Evolutionary conservation across 106 monocot genomes (phyloP), one percentile per base, ranked within the genome.

Genomic region (Dioscorea alata): DNA sequence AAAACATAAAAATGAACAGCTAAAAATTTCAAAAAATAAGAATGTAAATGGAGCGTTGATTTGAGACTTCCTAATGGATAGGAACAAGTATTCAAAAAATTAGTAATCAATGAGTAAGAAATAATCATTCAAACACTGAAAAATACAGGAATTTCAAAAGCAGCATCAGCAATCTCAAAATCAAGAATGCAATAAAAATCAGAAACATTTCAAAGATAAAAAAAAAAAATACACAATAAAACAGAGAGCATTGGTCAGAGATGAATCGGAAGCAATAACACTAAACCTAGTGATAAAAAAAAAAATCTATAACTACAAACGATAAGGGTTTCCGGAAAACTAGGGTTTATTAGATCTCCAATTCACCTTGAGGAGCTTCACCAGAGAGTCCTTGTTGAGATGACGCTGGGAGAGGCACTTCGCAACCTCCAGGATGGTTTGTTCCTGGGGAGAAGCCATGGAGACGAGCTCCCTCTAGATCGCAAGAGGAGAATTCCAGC

Each of bases 281-380:
- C 9, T 4, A 6, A 28, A 49, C 12, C 28, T 17, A 60, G 23
- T 0, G 0, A 42, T 32, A 0, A 25, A 64, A 33, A 25, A 64
- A 33, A 60, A 19, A 28, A 15, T 23, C 24, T 24, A 32, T 21
- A 10, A 13, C 34, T 57, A 42, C 10, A 10, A 10, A 42, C 10
- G 4, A 8, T 42, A 0, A 42, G 10, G 42, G 42, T 42, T 42
- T 42, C 42, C 0, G 9, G 9, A 42, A 5, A 8, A 8, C 42
- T 42, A 42, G 42, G 10, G 42, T 42, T 42, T 8, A 5, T 53
- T 0, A 20, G 33, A 22, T 18, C 7, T 22, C 50, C 28, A 15
- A 16, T 2, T 17, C 23, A 80, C 89, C 89, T 85, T 89, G 16
- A 89, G 85, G 12, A 83, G 76, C 72, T 89, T 85, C 19, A 89